Evolutionary conservation across 805 yeast species (phyloP).

Genomic region (Metschnikowia gruessii): DNA sequence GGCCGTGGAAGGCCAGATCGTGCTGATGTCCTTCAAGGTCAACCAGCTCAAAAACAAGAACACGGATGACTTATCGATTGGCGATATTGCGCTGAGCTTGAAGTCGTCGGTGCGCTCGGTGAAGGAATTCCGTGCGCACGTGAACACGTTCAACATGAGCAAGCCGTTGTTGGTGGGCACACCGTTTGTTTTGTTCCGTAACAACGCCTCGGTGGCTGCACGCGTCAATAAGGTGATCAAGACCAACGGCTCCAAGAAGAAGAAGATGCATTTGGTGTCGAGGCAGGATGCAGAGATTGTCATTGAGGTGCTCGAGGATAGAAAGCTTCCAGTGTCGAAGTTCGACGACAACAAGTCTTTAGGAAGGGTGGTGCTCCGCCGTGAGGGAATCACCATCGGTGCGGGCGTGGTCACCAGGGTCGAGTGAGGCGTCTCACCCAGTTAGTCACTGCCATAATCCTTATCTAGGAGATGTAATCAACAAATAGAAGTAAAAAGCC

Average conservation of each 20-base stretch:
- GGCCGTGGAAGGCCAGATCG: conserved; percentile 57
- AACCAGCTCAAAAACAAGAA: conserved; percentile 48
- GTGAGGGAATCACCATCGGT: conserved; percentile 68
- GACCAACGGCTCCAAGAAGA: conserved; percentile 37
- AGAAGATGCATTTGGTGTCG: conserved; percentile 54
- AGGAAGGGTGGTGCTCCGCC: conserved; percentile 67
- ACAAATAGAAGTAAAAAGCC: conserved; percentile 55
- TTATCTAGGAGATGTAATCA: conserved; percentile 38
- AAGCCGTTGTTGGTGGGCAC: conserved; percentile 80
- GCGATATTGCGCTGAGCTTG: conserved; percentile 46
- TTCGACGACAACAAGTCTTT: conserved; percentile 48
- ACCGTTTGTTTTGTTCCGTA: conserved; percentile 72
- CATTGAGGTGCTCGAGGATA: conserved; percentile 46
- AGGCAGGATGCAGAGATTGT: conserved; percentile 59
- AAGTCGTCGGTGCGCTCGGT: conserved; percentile 27
- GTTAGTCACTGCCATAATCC: no score
- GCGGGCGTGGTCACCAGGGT: conserved; percentile 48
- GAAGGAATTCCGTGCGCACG: conserved; percentile 26
- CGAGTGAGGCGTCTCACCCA: no score
- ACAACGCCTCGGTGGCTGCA: conserved; percentile 70
- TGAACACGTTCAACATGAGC: conserved; percentile 42
- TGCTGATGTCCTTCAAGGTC: conserved; percentile 46
- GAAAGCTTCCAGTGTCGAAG: conserved; percentile 51
- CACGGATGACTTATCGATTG: conserved; percentile 57
- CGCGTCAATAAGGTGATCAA: conserved; percentile 47